These are phyloP conservation scores for Salisapilia sapeloensis DNA, from an alignment of 352 stramenopile species.

Conservation along the genomic window DNA sequence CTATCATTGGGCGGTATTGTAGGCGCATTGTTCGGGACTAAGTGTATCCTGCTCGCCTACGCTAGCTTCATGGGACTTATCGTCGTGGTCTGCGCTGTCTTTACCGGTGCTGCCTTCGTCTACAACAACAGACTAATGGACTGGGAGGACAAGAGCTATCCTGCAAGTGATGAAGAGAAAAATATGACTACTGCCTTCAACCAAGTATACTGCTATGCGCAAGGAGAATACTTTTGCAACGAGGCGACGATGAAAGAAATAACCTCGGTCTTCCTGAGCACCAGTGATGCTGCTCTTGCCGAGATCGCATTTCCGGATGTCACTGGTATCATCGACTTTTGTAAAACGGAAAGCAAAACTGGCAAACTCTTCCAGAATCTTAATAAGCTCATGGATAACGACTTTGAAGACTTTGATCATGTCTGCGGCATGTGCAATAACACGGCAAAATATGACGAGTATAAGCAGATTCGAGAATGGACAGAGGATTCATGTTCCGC, in stretches of 20 bases:
- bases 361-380: no score
- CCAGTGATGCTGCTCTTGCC: slow-evolving; percentile 14
- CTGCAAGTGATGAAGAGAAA: slow-evolving; percentile 25
- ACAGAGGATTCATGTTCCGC: slow-evolving; percentile 41
- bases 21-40: slow-evolving; percentile 45
- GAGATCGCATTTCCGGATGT: slow-evolving; percentile 33
- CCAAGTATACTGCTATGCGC: slow-evolving; percentile 70
- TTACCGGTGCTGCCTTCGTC: slow-evolving; percentile 44
- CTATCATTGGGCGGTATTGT: slow-evolving; percentile 47
- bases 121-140: slow-evolving; percentile 52
- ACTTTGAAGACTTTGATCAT: slow-evolving; percentile 14
- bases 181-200: slow-evolving; percentile 59
- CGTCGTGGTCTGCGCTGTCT: slow-evolving; percentile 56
- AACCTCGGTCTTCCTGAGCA: slow-evolving; percentile 45
- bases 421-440: slow-evolving; percentile 39
- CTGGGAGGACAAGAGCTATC: slow-evolving; percentile 38
- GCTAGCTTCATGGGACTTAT: slow-evolving; percentile 43
- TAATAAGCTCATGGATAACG: no score
- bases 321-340: slow-evolving; percentile 38
- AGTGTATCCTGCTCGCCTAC: slow-evolving; percentile 53
- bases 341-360: slow-evolving; percentile 7
- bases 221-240: slow-evolving; percentile 75
- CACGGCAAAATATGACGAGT: slow-evolving; percentile 33
- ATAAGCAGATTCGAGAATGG: slow-evolving; percentile 54
- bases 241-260: slow-evolving; percentile 38